Conservation (phyloP, 257 asterid genomes). For the Solanum rostratum region DNA sequence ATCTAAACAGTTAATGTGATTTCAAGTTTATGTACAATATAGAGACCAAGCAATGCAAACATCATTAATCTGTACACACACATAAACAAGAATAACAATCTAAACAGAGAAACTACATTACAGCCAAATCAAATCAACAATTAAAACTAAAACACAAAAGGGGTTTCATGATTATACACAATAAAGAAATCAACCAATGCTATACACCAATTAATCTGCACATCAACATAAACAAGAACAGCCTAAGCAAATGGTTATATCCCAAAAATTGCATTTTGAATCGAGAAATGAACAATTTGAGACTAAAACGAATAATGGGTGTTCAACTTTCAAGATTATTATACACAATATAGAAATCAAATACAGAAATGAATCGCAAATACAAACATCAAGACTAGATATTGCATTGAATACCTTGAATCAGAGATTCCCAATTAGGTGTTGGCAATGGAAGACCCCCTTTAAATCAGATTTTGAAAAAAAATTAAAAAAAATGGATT, state of each 20-base stretch:
- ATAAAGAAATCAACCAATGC: not conserved
- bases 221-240: not conserved
- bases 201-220: not conserved
- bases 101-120: not conserved
- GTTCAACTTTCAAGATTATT: not conserved
- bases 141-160: not conserved
- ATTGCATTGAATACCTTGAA: constrained; percentile 13
- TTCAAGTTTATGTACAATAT: not conserved
- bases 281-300: not conserved
- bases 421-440: constrained; percentile 10
- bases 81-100: not conserved
- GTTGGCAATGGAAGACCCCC: constrained; percentile 13
- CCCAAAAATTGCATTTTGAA: not conserved
- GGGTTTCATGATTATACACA: not conserved
- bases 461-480: constrained; percentile 1
- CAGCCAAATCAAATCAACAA: not conserved
- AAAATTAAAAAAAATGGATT: not conserved
- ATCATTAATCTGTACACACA: not conserved
- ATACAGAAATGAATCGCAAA: not conserved
- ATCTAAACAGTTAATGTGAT: not conserved
- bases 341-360: not conserved
- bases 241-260: not conserved
- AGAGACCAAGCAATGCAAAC: not conserved
- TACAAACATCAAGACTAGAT: not conserved
- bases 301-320: not conserved